Evolutionary conservation across 23 red algal species (phyloP).

Genomic region (Gracilaria gracilis): DNA sequence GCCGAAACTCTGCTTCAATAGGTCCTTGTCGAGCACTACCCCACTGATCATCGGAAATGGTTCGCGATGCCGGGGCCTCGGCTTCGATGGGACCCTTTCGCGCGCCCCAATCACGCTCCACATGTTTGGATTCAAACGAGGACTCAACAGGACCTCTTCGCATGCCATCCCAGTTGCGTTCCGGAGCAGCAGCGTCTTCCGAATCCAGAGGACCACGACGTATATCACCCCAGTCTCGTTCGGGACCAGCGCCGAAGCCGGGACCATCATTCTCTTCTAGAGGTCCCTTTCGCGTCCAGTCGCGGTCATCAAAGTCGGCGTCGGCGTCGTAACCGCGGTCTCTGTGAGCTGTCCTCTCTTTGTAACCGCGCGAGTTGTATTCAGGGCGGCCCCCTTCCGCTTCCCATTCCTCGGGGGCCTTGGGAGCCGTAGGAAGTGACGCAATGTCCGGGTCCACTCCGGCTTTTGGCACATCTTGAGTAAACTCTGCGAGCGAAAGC

Average conservation of each 20-base stretch:
- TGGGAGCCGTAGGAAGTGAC: conserved; percentile 58
- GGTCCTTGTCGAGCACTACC: conserved; percentile 37
- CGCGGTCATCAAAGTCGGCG: conserved; percentile 57
- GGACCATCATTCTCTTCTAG: conserved; percentile 6
- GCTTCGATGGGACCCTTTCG: conserved; percentile 70
- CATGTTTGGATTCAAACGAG: conserved; percentile 2
- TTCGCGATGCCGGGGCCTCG: background rate
- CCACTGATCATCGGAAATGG: conserved; percentile 50
- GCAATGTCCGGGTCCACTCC: conserved; percentile 32
- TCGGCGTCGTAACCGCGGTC: conserved; percentile 48
- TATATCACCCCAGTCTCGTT: conserved; percentile 60
- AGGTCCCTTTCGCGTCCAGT: conserved; percentile 63
- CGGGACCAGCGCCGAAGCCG: conserved; percentile 26
- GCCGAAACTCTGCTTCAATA: conserved; percentile 57
- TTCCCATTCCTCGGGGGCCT: conserved; percentile 68
- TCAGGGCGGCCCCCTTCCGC: conserved; percentile 61
- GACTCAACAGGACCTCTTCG: conserved; percentile 53
- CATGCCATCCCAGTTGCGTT: conserved; percentile 48
- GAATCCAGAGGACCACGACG: conserved; percentile 50
- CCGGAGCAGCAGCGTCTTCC: conserved; percentile 32
- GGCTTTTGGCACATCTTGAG: conserved; percentile 16
- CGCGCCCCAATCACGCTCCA: conserved; percentile 47
- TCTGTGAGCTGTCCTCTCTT: conserved; percentile 32
- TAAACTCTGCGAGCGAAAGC: conserved; percentile 73
- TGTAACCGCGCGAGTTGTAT: conserved; percentile 75